These are phyloP conservation scores for Volutella citrinella DNA, from an alignment of 2,329 filamentous ascomycete species.

Conservation along the genomic window DNA sequence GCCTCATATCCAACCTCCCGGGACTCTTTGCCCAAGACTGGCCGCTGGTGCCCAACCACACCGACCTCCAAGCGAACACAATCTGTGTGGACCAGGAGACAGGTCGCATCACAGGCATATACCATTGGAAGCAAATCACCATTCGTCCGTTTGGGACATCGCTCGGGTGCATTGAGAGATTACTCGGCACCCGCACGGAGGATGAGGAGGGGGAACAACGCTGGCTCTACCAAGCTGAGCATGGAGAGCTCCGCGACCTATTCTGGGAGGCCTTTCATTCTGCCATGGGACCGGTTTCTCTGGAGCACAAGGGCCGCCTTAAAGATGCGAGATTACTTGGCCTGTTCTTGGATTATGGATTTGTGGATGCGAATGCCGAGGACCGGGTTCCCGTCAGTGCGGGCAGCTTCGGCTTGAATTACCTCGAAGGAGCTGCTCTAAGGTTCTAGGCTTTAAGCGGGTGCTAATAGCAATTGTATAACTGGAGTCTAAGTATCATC, in stretches of 20 bases:
- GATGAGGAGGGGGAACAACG: no score
- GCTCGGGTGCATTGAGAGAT: conserved; percentile 21
- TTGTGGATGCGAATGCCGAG: background rate
- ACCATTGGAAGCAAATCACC: conserved; percentile 23
- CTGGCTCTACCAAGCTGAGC: conserved; percentile 6
- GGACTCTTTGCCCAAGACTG: conserved; percentile 6
- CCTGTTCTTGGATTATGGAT: conserved; percentile 7
- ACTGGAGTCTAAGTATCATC: background rate
- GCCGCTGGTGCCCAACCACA: conserved; percentile 20
- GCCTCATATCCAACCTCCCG: conserved; percentile 4
- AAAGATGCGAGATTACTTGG: conserved; percentile 5
- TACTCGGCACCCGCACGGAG: conserved; percentile 4
- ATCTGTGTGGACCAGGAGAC: conserved; percentile 20
- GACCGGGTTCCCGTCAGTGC: conserved; percentile 1
- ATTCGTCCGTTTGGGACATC: conserved; percentile 25
- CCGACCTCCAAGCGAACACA: conserved; percentile 26
- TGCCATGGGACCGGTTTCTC: conserved; percentile 2
- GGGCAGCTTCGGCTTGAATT: background rate
- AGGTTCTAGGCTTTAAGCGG: background rate
- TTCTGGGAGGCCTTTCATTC: conserved; percentile 7
- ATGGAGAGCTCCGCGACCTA: conserved; percentile 4
- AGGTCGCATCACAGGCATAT: conserved; percentile 22
- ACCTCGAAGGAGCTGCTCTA: conserved; percentile 4
- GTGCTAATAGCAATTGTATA: background rate
- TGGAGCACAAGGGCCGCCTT: conserved; percentile 1